A percentile compares a stretch with the other conserved stretches of the same genome.
phyloP scores from a whole-genome alignment of 768 basidiomycete genomes.

The Trametes cingulata region DNA sequence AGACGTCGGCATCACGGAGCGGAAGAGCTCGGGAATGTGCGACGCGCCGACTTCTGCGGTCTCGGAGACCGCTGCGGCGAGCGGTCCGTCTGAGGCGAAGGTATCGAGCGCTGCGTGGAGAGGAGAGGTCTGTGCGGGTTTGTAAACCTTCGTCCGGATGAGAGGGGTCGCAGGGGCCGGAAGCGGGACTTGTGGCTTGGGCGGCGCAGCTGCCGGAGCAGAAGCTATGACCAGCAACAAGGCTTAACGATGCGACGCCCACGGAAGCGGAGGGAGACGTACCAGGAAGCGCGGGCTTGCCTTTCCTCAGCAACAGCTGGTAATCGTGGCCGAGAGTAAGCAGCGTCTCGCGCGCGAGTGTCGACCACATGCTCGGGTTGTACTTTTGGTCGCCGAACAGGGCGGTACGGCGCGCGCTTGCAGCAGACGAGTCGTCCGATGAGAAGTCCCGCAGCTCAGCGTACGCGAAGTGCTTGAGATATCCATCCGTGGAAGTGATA shows the following conservation, averaged over 20 bases:
- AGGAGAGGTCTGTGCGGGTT: slow-evolving; percentile 47
- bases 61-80: slow-evolving; percentile 44
- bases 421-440: slow-evolving; percentile 41
- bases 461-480: slow-evolving; percentile 66
- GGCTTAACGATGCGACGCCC: background rate
- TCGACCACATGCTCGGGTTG: slow-evolving; percentile 62
- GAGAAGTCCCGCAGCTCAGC: slow-evolving; percentile 59
- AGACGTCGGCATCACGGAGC: slow-evolving; percentile 34
- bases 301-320: slow-evolving; percentile 61
- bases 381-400: slow-evolving; percentile 73
- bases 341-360: slow-evolving; percentile 58
- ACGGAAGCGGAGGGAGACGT: slow-evolving; percentile 8
- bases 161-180: slow-evolving; percentile 40
- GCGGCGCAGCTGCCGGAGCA: slow-evolving; percentile 32
- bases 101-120: slow-evolving; percentile 53
- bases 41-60: slow-evolving; percentile 50
- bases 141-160: slow-evolving; percentile 47
- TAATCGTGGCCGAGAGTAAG: slow-evolving; percentile 69
- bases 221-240: slow-evolving; percentile 15
- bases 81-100: slow-evolving; percentile 55
- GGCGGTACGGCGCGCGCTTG: slow-evolving; percentile 47
- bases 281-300: slow-evolving; percentile 40
- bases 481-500: slow-evolving; percentile 50
- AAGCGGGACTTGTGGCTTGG: slow-evolving; percentile 37
- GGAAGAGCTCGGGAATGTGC: slow-evolving; percentile 53